phyloP scores from a whole-genome alignment of 805 yeast species.

The Saccharomycodes ludwigii region DNA sequence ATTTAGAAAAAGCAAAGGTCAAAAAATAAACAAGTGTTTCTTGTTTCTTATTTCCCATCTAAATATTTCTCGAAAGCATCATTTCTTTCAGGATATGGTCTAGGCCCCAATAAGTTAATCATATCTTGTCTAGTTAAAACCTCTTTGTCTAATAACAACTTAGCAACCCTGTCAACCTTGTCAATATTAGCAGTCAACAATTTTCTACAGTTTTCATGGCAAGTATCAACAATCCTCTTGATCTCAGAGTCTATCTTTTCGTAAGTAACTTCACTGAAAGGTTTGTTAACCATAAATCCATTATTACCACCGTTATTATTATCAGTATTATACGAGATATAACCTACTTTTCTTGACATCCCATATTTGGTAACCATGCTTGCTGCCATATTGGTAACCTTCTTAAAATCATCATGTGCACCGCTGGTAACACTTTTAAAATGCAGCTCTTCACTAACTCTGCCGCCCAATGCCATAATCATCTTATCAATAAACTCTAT shows the following conservation, averaged over 20 bases:
- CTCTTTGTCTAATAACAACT: constrained; percentile 75
- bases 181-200: constrained; percentile 57
- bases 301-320: constrained; percentile 51
- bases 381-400: constrained; percentile 87
- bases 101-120: constrained; percentile 75
- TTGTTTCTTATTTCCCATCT: constrained; percentile 21
- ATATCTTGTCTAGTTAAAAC: constrained; percentile 90
- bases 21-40: background rate
- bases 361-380: constrained; percentile 89
- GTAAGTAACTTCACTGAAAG: constrained; percentile 83
- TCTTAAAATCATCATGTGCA: constrained; percentile 92
- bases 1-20: background rate
- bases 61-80: constrained; percentile 88
- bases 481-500: constrained; percentile 77
- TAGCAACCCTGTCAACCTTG: constrained; percentile 78
- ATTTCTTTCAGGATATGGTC: constrained; percentile 84
- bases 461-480: constrained; percentile 96
- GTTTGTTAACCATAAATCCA: constrained; percentile 58
- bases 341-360: constrained; percentile 82
- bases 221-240: constrained; percentile 60
- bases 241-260: constrained; percentile 73
- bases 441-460: constrained; percentile 91
- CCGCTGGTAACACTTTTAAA: constrained; percentile 91
- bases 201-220: constrained; percentile 58
- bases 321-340: constrained; percentile 58